A percentile compares a stretch with the other conserved stretches of the same genome.
Conservation (phyloP, 495 filamentous ascomycete species). For the Chlorociboria aeruginascens region DNA sequence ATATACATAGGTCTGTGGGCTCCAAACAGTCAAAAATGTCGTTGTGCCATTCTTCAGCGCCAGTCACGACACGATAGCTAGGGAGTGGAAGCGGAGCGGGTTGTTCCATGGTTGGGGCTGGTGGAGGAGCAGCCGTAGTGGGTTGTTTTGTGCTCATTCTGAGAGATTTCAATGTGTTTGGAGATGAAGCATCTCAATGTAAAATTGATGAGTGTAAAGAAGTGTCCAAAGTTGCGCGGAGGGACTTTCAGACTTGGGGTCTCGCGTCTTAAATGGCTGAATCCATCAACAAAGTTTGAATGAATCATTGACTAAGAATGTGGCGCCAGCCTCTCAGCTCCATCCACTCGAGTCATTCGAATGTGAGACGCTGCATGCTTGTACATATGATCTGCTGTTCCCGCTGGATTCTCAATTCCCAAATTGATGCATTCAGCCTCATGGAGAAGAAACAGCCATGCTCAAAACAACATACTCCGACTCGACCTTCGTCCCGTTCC, state of each 20-base stretch:
- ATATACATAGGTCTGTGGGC: constrained; percentile 18
- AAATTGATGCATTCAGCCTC: background rate
- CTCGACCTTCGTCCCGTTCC: constrained; percentile 51
- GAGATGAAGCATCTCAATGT: background rate
- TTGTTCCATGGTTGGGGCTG: background rate
- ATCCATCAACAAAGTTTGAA: too few species aligned
- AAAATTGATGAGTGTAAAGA: too few species aligned
- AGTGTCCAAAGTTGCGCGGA: too few species aligned
- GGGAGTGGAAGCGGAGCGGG: background rate
- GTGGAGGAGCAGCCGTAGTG: background rate
- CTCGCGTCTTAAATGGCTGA: too few species aligned
- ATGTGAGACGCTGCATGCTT: background rate
- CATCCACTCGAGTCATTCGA: background rate
- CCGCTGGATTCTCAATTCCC: too few species aligned
- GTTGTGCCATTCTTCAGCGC: constrained; percentile 24
- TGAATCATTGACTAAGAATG: background rate
- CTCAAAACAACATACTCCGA: constrained; percentile 65
- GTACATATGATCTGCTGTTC: too few species aligned
- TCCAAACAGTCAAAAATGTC: constrained; percentile 26
- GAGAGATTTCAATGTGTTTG: background rate
- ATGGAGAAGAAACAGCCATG: constrained; percentile 29
- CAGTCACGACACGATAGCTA: constrained; percentile 6
- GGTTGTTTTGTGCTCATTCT: background rate
- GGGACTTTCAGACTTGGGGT: too few species aligned
- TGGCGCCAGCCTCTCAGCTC: background rate